These are phyloP conservation scores for Leccinum arenicola DNA, from an alignment of 768 basidiomycete species.

Conservation along the genomic window DNA sequence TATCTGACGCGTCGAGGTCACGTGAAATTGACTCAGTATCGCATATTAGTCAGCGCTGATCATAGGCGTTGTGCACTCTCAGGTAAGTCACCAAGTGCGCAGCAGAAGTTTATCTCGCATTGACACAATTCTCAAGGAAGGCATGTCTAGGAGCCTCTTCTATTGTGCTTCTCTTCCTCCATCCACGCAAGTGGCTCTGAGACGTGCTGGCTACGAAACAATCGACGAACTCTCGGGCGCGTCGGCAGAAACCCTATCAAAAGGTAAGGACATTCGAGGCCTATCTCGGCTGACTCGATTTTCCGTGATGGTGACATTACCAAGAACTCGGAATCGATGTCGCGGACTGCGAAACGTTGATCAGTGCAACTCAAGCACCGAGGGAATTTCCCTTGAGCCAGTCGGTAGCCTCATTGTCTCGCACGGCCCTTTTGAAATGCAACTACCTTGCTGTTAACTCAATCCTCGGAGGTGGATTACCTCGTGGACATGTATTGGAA, in stretches of 20 bases:
- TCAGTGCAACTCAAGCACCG: conserved; percentile 40
- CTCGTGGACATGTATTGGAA: conserved; percentile 62
- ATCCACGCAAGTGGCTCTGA: conserved; percentile 44
- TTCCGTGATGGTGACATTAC: neutral
- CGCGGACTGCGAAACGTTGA: conserved; percentile 44
- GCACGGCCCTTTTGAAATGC: conserved; percentile 16
- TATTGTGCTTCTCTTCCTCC: conserved; percentile 44
- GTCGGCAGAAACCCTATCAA: conserved; percentile 46
- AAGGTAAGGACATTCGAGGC: conserved; percentile 37
- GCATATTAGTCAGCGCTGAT: neutral
- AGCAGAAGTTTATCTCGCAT: neutral
- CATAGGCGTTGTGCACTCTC: conserved; percentile 2
- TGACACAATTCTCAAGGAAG: neutral
- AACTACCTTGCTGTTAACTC: conserved; percentile 50
- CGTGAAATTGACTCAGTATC: conserved; percentile 19
- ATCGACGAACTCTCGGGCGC: conserved; percentile 47
- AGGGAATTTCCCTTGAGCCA: conserved; percentile 44
- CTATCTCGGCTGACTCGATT: neutral
- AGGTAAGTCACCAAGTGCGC: neutral
- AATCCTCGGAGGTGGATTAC: conserved; percentile 62
- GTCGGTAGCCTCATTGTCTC: conserved; percentile 48
- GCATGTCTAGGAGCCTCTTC: conserved; percentile 43
- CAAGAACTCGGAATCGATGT: conserved; percentile 52
- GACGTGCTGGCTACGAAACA: conserved; percentile 56
- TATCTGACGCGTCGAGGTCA: conserved; percentile 28